phyloP scores from a whole-genome alignment of 805 yeast species.

The Lipomyces starkeyi region DNA sequence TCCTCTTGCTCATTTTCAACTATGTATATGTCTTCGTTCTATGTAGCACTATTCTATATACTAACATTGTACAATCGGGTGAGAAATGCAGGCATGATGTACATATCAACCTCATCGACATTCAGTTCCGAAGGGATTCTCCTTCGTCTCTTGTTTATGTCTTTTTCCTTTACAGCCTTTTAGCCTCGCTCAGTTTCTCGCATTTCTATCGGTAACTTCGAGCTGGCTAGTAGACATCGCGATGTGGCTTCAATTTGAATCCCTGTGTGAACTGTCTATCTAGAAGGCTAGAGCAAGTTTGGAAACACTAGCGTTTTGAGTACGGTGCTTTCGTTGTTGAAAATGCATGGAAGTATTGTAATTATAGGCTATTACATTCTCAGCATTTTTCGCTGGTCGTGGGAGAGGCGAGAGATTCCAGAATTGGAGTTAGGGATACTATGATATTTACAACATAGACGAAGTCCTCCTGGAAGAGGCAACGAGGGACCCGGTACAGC shows the following conservation, averaged over 20 bases:
- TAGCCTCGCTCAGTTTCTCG: conserved; percentile 25
- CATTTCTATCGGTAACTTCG: conserved; percentile 14
- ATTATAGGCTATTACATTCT: conserved; percentile 19
- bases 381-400: neutral
- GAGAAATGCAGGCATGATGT: neutral
- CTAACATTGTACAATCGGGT: neutral
- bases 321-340: conserved; percentile 14
- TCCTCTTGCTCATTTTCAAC: neutral
- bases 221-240: conserved; percentile 15
- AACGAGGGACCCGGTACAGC: too few species aligned
- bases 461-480: neutral
- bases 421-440: neutral
- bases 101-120: neutral
- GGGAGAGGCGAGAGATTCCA: neutral
- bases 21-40: neutral
- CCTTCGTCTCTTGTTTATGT: neutral
- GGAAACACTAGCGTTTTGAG: conserved; percentile 16
- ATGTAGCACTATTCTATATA: neutral
- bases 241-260: neutral
- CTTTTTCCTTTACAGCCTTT: neutral
- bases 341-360: conserved; percentile 17
- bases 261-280: neutral
- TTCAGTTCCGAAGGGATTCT: neutral
- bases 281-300: conserved; percentile 19
- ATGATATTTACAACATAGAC: neutral